Evolutionary conservation across 2,329 filamentous ascomycete species (phyloP).

Genomic region (Aspergillus sp.): DNA sequence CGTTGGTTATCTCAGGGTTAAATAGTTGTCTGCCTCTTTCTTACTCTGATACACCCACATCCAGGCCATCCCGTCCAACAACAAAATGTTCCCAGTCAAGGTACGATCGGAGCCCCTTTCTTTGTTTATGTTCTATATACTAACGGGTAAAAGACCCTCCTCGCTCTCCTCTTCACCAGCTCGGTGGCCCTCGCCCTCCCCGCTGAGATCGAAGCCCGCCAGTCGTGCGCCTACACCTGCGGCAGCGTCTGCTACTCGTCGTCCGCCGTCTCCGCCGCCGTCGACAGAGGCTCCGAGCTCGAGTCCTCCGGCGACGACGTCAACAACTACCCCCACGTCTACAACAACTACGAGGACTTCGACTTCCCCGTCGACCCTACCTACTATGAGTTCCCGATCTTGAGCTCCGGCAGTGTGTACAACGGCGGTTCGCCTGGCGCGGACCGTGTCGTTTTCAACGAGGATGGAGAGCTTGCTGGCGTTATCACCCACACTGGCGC

Average conservation of each 20-base stretch:
- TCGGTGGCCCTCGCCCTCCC: slow-evolving; percentile 26
- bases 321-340: slow-evolving; percentile 57
- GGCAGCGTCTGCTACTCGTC: slow-evolving; percentile 55
- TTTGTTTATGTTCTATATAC: not conserved
- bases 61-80: too few relatives aligned
- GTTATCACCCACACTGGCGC: slow-evolving; percentile 71
- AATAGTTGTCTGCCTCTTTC: not conserved
- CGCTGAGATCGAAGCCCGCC: slow-evolving; percentile 31
- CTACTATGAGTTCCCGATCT: slow-evolving; percentile 65
- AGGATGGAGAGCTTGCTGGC: slow-evolving; percentile 56
- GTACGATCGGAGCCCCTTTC: not conserved
- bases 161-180: slow-evolving; percentile 22
- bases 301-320: slow-evolving; percentile 40
- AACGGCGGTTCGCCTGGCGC: slow-evolving; percentile 63
- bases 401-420: slow-evolving; percentile 51
- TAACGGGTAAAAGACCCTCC: slow-evolving; percentile 1
- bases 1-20: not conserved
- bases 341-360: slow-evolving; percentile 65
- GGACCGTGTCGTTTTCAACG: slow-evolving; percentile 66
- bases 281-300: slow-evolving; percentile 53
- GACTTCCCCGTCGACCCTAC: slow-evolving; percentile 57
- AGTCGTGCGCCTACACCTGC: slow-evolving; percentile 52
- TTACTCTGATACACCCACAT: not conserved
- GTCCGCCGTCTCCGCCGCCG: slow-evolving; percentile 50
- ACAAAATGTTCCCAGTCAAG: slow-evolving; percentile 1